Conservation (phyloP, 2,329 filamentous ascomycete species). For the Pestalotiopsis sp. region DNA sequence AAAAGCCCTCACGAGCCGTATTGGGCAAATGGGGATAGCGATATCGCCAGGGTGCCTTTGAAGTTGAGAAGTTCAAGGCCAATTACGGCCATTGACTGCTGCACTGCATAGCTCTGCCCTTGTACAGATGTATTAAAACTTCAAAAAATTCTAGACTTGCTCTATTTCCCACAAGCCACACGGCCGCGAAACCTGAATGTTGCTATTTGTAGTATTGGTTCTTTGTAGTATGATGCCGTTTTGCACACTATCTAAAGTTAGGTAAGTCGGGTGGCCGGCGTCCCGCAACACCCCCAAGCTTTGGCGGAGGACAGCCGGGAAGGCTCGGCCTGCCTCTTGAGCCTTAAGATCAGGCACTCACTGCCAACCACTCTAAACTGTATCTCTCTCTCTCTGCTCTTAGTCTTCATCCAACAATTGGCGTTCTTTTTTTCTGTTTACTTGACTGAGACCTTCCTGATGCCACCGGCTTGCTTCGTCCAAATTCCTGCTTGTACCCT, state of each 20-base stretch:
- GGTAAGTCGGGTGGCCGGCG: background rate
- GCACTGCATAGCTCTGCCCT: constrained; percentile 16
- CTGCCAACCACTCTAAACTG: background rate
- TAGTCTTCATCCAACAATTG: background rate
- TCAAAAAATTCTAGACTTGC: constrained; percentile 10
- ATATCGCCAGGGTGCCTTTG: background rate
- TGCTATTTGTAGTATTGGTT: background rate
- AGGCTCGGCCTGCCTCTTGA: background rate
- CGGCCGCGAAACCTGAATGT: background rate
- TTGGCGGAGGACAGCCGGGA: background rate
- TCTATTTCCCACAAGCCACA: background rate
- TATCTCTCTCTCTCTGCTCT: background rate
- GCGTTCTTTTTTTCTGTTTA: background rate
- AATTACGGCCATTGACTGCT: background rate
- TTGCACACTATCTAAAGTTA: constrained; percentile 5
- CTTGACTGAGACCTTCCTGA: background rate
- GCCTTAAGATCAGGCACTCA: background rate
- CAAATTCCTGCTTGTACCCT: background rate
- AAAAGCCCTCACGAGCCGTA: background rate
- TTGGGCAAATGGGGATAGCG: background rate
- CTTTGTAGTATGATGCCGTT: background rate
- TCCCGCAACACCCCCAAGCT: background rate
- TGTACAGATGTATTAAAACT: constrained; percentile 35
- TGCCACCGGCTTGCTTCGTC: background rate
- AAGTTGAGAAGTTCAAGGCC: background rate